phyloP scores from a whole-genome alignment of 805 yeast genomes.

The Lipomyces yamadae region DNA sequence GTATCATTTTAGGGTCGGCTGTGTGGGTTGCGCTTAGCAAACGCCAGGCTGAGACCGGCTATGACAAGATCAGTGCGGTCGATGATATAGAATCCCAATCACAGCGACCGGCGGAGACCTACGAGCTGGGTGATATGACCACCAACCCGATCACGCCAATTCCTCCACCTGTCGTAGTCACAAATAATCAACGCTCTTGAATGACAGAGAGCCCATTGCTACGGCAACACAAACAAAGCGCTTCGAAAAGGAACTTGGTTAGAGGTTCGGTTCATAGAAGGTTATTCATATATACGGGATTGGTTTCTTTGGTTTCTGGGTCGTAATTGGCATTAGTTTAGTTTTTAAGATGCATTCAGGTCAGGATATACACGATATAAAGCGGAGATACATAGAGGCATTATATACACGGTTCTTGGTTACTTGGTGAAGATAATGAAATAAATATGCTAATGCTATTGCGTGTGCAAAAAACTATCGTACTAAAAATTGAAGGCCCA shows the following conservation, averaged over 20 bases:
- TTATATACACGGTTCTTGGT: neutral
- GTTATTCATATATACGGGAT: neutral
- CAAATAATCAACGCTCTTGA: neutral
- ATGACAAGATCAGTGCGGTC: conserved; percentile 32
- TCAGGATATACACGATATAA: neutral
- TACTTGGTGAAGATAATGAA: neutral
- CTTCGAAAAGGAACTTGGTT: neutral
- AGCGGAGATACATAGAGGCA: neutral
- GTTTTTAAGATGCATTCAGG: conserved; percentile 11
- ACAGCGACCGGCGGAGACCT: neutral
- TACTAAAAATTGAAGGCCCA: neutral
- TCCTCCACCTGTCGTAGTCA: neutral
- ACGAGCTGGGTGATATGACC: conserved; percentile 7
- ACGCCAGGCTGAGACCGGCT: conserved; percentile 43
- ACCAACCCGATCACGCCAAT: neutral
- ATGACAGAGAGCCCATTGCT: neutral
- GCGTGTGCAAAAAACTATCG: neutral
- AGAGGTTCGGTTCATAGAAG: neutral
- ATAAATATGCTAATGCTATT: neutral
- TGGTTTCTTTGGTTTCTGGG: neutral
- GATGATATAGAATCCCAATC: conserved; percentile 17
- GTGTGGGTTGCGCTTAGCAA: conserved; percentile 60
- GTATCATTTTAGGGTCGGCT: conserved; percentile 70
- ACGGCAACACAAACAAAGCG: neutral
- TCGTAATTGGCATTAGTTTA: conserved; percentile 5